Conservation (phyloP, 306 rosid species). For the Biancaea sappan region DNA sequence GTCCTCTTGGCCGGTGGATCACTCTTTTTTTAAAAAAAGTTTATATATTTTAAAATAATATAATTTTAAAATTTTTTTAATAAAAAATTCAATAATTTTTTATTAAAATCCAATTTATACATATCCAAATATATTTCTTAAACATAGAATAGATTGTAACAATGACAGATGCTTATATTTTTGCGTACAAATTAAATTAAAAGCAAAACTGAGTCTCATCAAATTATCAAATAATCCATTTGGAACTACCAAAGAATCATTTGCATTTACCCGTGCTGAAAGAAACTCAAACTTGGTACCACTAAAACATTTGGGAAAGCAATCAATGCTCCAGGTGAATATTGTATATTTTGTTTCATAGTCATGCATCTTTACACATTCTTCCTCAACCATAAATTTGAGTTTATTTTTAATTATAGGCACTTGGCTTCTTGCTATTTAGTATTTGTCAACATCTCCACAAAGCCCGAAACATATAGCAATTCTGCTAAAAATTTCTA, state of each 20-base stretch:
- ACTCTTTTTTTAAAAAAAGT: too few relatives aligned
- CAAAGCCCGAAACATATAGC: neutral
- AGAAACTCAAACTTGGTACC: constrained; percentile 18
- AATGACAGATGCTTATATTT: neutral
- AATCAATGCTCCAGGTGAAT: neutral
- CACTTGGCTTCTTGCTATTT: neutral
- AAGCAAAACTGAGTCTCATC: neutral
- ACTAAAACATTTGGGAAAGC: neutral
- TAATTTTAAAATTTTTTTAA: too few relatives aligned
- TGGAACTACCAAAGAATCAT: accelerated
- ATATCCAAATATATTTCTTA: neutral
- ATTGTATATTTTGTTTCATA: neutral
- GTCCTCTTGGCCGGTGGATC: too few relatives aligned
- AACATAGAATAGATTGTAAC: neutral
- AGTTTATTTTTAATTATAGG: neutral
- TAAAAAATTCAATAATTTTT: too few relatives aligned
- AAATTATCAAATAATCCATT: neutral
- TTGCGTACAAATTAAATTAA: neutral
- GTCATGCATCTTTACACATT: constrained; percentile 34
- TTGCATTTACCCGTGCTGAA: neutral
- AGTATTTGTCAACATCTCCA: neutral
- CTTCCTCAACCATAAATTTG: neutral
- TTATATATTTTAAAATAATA: too few relatives aligned
- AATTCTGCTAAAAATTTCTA: neutral
- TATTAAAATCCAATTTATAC: too few relatives aligned